phyloP scores from a whole-genome alignment of 2,329 filamentous ascomycete genomes.

The Xylaria sp. region DNA sequence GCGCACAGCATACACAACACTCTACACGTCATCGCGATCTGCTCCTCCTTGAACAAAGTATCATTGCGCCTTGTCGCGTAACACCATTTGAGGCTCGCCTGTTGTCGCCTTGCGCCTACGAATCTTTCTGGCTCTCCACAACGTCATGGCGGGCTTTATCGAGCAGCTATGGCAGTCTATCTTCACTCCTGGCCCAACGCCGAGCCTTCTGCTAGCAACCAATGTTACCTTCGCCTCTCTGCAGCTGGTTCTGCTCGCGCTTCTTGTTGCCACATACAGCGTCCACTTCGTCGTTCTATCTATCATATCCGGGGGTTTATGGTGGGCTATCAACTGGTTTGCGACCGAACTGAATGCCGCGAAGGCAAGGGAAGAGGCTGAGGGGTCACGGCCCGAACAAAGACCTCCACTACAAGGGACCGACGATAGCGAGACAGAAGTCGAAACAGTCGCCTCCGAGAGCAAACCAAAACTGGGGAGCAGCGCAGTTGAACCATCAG shows the following conservation, averaged over 20 bases:
- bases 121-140: slow-evolving; percentile 10
- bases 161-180: slow-evolving; percentile 88
- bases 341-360: slow-evolving; percentile 70
- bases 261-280: slow-evolving; percentile 85
- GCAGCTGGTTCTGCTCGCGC: slow-evolving; percentile 78
- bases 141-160: slow-evolving; percentile 70
- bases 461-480: slow-evolving; percentile 49
- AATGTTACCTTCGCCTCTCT: slow-evolving; percentile 89
- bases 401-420: slow-evolving; percentile 48
- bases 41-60: slow-evolving; percentile 8
- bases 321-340: slow-evolving; percentile 98
- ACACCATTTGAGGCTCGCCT: slow-evolving; percentile 5
- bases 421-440: slow-evolving; percentile 64
- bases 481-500: slow-evolving; percentile 58
- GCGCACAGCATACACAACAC: slow-evolving; percentile 14
- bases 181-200: slow-evolving; percentile 92
- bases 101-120: slow-evolving; percentile 25
- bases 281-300: slow-evolving; percentile 90
- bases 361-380: slow-evolving; percentile 57
- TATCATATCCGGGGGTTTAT: slow-evolving; percentile 80
- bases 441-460: slow-evolving; percentile 54
- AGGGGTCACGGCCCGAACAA: slow-evolving; percentile 55
- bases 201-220: slow-evolving; percentile 86
- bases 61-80: slow-evolving; percentile 40
- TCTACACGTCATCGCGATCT: slow-evolving; percentile 23